phyloP scores from a whole-genome alignment of 306 rosid species.

The Pterocarpus macrocarpus region DNA sequence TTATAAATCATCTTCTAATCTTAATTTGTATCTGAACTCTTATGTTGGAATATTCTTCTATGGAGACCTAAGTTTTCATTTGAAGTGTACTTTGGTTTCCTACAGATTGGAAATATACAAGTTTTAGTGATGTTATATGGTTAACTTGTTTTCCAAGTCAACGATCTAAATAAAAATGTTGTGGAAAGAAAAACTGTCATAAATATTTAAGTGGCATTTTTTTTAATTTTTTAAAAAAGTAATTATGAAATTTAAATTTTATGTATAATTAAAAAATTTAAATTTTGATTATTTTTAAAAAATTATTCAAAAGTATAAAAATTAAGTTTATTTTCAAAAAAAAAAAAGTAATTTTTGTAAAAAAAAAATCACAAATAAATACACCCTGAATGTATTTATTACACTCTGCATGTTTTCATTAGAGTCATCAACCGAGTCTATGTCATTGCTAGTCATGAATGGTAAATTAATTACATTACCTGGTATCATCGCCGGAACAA shows the following conservation, averaged over 20 bases:
- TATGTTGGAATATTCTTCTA: not conserved
- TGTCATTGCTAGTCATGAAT: not conserved
- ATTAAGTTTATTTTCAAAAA: no score
- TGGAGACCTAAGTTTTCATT: not conserved
- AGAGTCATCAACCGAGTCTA: not conserved
- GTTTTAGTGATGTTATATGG: not conserved
- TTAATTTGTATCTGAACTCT: conserved; percentile 12
- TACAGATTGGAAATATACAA: not conserved
- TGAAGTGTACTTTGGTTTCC: conserved; percentile 7
- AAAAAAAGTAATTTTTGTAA: no score
- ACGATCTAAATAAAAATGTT: not conserved
- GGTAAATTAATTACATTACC: conserved; percentile 33
- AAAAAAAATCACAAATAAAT: no score
- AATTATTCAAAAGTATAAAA: no score
- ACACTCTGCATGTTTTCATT: no score
- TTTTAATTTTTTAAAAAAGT: no score
- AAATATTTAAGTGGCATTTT: not conserved
- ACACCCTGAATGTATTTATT: no score
- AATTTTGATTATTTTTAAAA: no score
- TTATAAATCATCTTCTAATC: not conserved
- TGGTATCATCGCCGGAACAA: conserved; percentile 31
- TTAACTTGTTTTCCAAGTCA: not conserved
- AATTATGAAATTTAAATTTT: no score
- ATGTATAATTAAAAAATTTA: no score
- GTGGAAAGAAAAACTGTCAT: not conserved